Base-by-base conservation (phyloP, 139 green algal genomes). In the Trebouxia sp. region DNA sequence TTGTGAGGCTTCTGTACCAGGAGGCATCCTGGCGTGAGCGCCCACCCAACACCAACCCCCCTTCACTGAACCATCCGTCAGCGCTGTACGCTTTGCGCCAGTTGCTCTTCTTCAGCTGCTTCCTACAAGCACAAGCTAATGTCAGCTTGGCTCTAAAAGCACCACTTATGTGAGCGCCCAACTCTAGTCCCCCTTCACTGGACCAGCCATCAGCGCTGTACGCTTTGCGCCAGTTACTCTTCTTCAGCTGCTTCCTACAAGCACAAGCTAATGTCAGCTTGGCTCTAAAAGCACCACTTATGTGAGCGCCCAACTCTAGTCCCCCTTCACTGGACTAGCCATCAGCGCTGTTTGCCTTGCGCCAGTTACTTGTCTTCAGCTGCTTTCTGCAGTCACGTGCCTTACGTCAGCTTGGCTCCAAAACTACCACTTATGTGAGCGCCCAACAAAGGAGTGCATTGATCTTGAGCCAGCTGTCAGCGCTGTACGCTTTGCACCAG, bases 351-450 rank as follows among this genome's bases (percentile, higher is more conserved):
- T 53, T 38, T 20, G 69, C 69, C 26, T 56, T 48, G 15, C 69
- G 69, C 69, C 69, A 77, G 69, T 77, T 24, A 26, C 24, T 77
- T n/a, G 11, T 77, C 69, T 53, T 77, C 39, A 77, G 41, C 69
- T 77, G 39, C 69, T 77, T 24, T 24, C 69, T 77, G 69, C 69
- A 77, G 22, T 0, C 17, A 45, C 22, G 50, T 17, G 20, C 2
- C 20, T 22, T 58, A 17, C 4, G 4, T 22, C 26, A 22, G 5
- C 14, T 17, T 28, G 4, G 22, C 20, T 22, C 50, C 50, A 17
- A 58, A 28, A 5, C 50, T 58, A 28, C 3, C 48, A 26, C 15
- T 56, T 56, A 12, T 22, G 5, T 58, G 50, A 22, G 26, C 22
- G 4, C 4, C 20, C 22, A 6, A 17, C 20, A 17, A 28, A 22